These are phyloP conservation scores for Chytridiales sp. DNA, from an alignment of 371 early-diverging fungal genomes.

Conservation along the genomic window DNA sequence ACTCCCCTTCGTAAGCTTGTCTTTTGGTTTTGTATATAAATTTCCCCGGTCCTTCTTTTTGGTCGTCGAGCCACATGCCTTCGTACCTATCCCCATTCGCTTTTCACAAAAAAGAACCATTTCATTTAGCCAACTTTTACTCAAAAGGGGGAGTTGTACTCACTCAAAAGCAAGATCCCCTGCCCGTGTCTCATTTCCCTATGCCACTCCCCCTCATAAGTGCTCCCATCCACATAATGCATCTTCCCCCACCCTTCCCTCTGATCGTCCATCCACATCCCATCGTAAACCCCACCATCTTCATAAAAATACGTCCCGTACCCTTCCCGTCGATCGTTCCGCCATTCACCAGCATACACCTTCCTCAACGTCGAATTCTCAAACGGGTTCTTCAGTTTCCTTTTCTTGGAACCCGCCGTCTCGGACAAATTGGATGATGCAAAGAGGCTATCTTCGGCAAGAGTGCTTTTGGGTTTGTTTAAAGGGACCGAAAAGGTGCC, in stretches of 20 bases:
- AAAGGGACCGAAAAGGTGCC: slow-evolving; percentile 52
- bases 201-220: slow-evolving; percentile 60
- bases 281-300: slow-evolving; percentile 52
- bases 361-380: slow-evolving; percentile 33
- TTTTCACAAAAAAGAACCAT: slow-evolving; percentile 11
- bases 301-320: slow-evolving; percentile 52
- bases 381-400: not conserved
- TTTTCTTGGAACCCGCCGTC: no score
- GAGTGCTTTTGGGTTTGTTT: not conserved
- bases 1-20: slow-evolving; percentile 56
- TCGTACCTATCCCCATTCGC: slow-evolving; percentile 57
- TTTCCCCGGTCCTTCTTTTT: slow-evolving; percentile 57
- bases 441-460: not conserved
- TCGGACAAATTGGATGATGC: no score
- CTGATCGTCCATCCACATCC: slow-evolving; percentile 49
- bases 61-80: slow-evolving; percentile 54
- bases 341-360: slow-evolving; percentile 57
- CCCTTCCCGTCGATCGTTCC: slow-evolving; percentile 46
- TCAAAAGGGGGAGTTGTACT: slow-evolving; percentile 15
- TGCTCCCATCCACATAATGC: slow-evolving; percentile 46
- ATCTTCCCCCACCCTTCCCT: slow-evolving; percentile 57
- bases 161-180: slow-evolving; percentile 48
- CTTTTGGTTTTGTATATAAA: slow-evolving; percentile 50
- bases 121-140: not conserved
- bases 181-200: slow-evolving; percentile 54